These are phyloP conservation scores for Globisporangium iwayamae DNA, from an alignment of 352 stramenopile species.

Conservation along the genomic window DNA sequence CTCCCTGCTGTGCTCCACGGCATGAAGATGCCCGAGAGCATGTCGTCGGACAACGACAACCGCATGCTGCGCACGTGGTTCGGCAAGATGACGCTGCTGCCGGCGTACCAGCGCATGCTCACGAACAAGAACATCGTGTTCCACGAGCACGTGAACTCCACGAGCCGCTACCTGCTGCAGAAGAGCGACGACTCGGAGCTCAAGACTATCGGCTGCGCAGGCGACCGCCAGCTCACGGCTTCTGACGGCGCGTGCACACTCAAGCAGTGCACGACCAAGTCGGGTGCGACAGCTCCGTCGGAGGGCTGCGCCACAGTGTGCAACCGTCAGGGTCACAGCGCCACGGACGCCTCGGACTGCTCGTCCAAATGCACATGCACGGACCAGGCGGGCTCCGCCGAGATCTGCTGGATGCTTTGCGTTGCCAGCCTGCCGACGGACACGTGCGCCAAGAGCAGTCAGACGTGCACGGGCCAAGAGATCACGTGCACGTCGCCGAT, in stretches of 20 bases:
- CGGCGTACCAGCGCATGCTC: slow-evolving; percentile 40
- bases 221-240: slow-evolving; percentile 33
- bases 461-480: slow-evolving; percentile 28
- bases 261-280: slow-evolving; percentile 29
- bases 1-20: slow-evolving; percentile 54
- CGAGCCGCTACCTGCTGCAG: slow-evolving; percentile 30
- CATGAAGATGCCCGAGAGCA: slow-evolving; percentile 47
- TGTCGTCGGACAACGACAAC: slow-evolving; percentile 8
- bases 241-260: slow-evolving; percentile 37
- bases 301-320: slow-evolving; percentile 35
- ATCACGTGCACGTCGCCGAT: slow-evolving; percentile 21
- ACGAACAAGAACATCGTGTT: slow-evolving; percentile 21
- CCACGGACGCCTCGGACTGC: slow-evolving; percentile 33
- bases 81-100: slow-evolving; percentile 59
- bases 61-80: slow-evolving; percentile 50
- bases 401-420: slow-evolving; percentile 59
- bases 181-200: slow-evolving; percentile 20
- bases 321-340: slow-evolving; percentile 19
- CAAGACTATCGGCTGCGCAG: slow-evolving; percentile 38
- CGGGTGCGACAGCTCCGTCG: slow-evolving; percentile 21
- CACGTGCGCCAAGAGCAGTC: slow-evolving; percentile 4
- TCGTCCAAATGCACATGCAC: slow-evolving; percentile 40
- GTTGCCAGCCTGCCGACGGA: slow-evolving; percentile 2
- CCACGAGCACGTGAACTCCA: slow-evolving; percentile 34
- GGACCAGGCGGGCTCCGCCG: slow-evolving; percentile 20